Evolutionary conservation across 495 filamentous ascomycete genomes (phyloP), one percentile per base, ranked within the genome.

Genomic region (Daldinia caldariorum): DNA sequence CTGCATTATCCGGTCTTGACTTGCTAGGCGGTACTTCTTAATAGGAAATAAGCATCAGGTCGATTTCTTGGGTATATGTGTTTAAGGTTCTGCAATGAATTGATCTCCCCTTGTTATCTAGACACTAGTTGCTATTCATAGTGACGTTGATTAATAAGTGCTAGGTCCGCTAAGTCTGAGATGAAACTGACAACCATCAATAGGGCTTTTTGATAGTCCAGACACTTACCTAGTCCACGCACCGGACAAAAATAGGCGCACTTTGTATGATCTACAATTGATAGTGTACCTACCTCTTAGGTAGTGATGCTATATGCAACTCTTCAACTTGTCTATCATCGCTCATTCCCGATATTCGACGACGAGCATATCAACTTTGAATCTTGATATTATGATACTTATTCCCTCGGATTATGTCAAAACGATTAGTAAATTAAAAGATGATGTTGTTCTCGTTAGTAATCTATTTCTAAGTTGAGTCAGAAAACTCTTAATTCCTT

Each of bases 241-340:
- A 29, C 13, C 20, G 22, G 6, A 43, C 12, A 50, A 53, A 61
- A 71, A 61, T 56, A 64, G 59, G 18, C 26, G 18, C 32, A 20
- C 14, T 12, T 61, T 64, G 63, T 72, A 67, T 72, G 60, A 64
- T 67, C 60, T 67, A 67, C 69, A 34, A 5, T n/a, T 54, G 29
- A 45, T n/a, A 43, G n/a, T 59, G 5, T 18, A 47, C n/a, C n/a
- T n/a, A n/a, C n/a, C n/a, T n/a, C n/a, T n/a, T n/a, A n/a, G n/a
- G n/a, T n/a, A n/a, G n/a, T 38, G 29, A 35, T 39, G 32, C 12
- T 39, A 29, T 39, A 51, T 62, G 16, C 14, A 16, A 56, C n/a
- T 35, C 32, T 32, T 34, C 14, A 12, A 18, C 32, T 10, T 56
- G 34, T 39, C 45, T 29, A 35, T 50, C 8, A 6, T 60, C 7